Evolutionary conservation across 2,329 filamentous ascomycete species (phyloP).

Genomic region (Hypomyces perniciosus): DNA sequence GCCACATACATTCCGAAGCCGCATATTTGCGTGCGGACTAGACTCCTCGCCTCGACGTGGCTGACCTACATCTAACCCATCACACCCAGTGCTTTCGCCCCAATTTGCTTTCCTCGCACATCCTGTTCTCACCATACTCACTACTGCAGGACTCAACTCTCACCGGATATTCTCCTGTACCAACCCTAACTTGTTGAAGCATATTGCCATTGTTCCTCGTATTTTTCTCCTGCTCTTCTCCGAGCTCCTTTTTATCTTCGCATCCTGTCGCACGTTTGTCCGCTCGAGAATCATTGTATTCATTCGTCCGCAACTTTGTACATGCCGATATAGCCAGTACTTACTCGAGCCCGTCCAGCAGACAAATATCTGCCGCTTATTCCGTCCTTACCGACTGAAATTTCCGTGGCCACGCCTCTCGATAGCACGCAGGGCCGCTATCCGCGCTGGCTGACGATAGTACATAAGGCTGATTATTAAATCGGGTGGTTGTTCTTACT

Average conservation of each 20-base stretch:
- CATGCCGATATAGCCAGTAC: conserved; percentile 18
- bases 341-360: conserved; percentile 6
- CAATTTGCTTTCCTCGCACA: not conserved
- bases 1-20: conserved; percentile 10
- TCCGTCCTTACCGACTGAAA: not conserved
- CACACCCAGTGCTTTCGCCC: not conserved
- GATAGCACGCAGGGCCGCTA: no score
- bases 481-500: no score
- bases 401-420: not conserved
- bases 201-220: no score
- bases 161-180: no score
- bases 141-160: no score
- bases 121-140: not conserved
- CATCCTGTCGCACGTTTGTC: no score
- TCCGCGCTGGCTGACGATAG: no score
- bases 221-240: not conserved
- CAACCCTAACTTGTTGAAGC: no score
- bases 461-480: no score
- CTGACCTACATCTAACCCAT: conserved; percentile 11
- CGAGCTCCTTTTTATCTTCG: no score
- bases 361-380: not conserved
- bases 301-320: conserved; percentile 11
- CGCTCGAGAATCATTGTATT: no score
- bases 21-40: conserved; percentile 7
- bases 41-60: conserved; percentile 6